Conservation (phyloP, 208 protist species). For the Jaenimonas drosophilae region DNA sequence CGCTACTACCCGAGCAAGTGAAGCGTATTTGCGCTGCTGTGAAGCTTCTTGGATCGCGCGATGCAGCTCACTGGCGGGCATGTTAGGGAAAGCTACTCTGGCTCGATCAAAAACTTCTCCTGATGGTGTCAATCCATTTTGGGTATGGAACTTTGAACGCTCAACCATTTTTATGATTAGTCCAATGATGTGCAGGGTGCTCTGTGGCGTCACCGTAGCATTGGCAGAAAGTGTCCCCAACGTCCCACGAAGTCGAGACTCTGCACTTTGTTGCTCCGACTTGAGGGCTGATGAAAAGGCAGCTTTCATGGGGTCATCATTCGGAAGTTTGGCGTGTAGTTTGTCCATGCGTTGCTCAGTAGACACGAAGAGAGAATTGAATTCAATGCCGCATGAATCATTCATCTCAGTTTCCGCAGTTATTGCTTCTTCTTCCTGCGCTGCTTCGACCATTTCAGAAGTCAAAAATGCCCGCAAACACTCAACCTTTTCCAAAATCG, state of each 20-base stretch:
- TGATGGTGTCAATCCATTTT: too few species aligned
- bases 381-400: too few species aligned
- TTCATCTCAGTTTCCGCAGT: too few species aligned
- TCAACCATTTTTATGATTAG: slow-evolving; percentile 17
- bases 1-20: slow-evolving; percentile 4
- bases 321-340: too few species aligned
- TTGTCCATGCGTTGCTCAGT: too few species aligned
- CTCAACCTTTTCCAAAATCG: too few species aligned
- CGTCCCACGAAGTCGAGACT: background rate
- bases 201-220: background rate
- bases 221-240: background rate
- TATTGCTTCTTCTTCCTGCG: too few species aligned
- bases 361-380: too few species aligned
- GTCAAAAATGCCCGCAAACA: too few species aligned
- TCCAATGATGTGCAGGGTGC: slow-evolving; percentile 9
- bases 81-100: slow-evolving; percentile 9
- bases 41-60: slow-evolving; percentile 11
- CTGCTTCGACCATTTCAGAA: too few species aligned
- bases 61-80: background rate
- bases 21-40: slow-evolving; percentile 5
- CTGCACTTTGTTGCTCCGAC: background rate
- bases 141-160: too few species aligned
- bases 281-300: background rate
- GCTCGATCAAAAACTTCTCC: slow-evolving; percentile 17
- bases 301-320: too few species aligned